Conservation (phyloP, 495 filamentous ascomycete species). For the Durotheca rogersii region DNA sequence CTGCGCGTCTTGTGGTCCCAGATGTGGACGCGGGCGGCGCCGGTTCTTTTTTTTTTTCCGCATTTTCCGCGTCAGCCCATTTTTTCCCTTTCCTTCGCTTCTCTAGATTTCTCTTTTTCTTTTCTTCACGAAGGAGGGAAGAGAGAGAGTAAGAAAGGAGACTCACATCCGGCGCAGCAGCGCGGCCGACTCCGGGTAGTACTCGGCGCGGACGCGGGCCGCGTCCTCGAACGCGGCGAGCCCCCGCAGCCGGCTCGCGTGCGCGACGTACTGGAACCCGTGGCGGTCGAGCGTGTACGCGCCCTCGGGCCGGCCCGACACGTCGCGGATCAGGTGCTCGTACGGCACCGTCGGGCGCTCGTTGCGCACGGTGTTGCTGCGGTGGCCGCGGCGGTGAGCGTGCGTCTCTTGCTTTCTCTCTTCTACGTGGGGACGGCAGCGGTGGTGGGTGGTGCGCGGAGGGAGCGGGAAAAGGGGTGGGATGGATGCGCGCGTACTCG, state of each 20-base stretch:
- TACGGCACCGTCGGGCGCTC: constrained; percentile 48
- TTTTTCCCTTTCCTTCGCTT: too few species aligned
- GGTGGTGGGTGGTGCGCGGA: too few species aligned
- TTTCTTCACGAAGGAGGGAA: not conserved
- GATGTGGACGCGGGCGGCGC: constrained; percentile 61
- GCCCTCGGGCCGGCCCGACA: constrained; percentile 40
- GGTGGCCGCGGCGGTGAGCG: too few species aligned
- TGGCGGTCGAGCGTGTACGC: constrained; percentile 41
- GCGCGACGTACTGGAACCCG: constrained; percentile 42
- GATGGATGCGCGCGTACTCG: constrained; percentile 25
- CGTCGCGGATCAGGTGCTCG: constrained; percentile 41
- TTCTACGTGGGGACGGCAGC: too few species aligned
- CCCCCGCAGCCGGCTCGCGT: constrained; percentile 34
- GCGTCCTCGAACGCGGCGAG: constrained; percentile 63
- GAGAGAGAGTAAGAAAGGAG: constrained; percentile 19
- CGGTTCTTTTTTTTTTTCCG: constrained; percentile 58
- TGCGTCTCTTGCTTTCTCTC: too few species aligned
- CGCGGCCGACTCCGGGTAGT: constrained; percentile 63
- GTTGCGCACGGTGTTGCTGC: constrained; percentile 45
- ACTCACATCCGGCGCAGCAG: constrained; percentile 62
- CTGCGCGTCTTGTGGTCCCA: constrained; percentile 76
- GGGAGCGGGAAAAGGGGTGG: too few species aligned
- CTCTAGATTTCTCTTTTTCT: too few species aligned
- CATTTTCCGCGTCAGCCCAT: too few species aligned
- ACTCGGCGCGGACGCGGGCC: constrained; percentile 56